Conservation (phyloP, 257 asterid genomes). For the Lithospermum erythrorhizon region DNA sequence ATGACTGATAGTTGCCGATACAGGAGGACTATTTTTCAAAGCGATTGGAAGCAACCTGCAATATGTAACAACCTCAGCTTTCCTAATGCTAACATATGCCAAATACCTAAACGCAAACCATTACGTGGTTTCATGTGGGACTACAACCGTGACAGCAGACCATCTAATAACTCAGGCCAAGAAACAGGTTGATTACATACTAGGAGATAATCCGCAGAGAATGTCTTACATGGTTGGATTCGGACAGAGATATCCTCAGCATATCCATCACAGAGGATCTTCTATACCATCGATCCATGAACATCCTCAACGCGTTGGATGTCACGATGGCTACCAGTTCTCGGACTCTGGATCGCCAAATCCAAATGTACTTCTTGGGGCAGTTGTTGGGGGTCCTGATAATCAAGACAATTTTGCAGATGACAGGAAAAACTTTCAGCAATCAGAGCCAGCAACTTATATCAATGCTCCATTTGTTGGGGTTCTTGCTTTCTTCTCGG, state of each 20-base stretch:
- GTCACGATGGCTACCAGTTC: conserved; percentile 41
- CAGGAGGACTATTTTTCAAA: conserved; percentile 64
- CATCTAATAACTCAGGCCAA: conserved; percentile 37
- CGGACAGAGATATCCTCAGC: conserved; percentile 50
- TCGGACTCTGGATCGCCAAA: conserved; percentile 37
- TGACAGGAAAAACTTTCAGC: conserved; percentile 48
- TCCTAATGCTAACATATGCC: conserved; percentile 61
- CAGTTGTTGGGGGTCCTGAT: conserved; percentile 72
- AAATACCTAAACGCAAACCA: conserved; percentile 39
- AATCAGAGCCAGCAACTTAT: conserved; percentile 74
- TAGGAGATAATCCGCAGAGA: conserved; percentile 63
- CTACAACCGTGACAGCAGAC: conserved; percentile 32
- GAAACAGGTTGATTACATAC: conserved; percentile 70
- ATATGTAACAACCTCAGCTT: conserved; percentile 65
- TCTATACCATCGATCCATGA: conserved; percentile 45
- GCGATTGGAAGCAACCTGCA: conserved; percentile 68
- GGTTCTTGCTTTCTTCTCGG: conserved; percentile 53
- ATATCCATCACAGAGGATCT: conserved; percentile 64
- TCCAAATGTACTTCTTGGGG: conserved; percentile 58
- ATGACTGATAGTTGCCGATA: no score
- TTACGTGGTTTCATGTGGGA: conserved; percentile 42
- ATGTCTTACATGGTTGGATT: conserved; percentile 86
- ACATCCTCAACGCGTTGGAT: conserved; percentile 33
- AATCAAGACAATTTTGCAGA: conserved; percentile 39
- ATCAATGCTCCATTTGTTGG: conserved; percentile 71